Base-by-base conservation (phyloP, 2,329 filamentous ascomycete genomes). In the Alternaria triticina region DNA sequence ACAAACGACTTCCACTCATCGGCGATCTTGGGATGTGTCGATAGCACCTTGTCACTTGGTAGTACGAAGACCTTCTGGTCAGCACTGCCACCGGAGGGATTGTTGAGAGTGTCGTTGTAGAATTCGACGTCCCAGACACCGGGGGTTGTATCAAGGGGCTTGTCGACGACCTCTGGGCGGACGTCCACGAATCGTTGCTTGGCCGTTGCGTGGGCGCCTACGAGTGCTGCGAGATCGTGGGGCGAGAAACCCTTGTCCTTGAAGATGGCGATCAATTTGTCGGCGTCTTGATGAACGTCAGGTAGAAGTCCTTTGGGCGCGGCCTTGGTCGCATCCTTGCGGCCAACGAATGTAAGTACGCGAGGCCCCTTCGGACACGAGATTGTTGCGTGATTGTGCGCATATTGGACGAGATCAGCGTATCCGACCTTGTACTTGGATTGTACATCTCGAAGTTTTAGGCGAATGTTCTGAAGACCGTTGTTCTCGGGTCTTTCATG, bases 401-500 rank as follows among this genome's bases (percentile, higher is more conserved):
- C 84, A 54, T 86, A 83, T 70, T 87, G 84, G 44, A 86, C 83
- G 20, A 88, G 76, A 72, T 88, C 86, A 17, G 86, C 86, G 66
- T 85, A 84, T 11, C 81, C 78, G n/a, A 86, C 80, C 15, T 78
- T 74, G 62, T 82, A 83, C 59, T 81, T 78, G 20, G 69, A 62
- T 56, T 81, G 81, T 68, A 85, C 80, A 2, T 65, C 61, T 40
- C 76, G 72, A 4, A 83, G 79, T 23, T 80, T 71, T 4, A 61
- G 63, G 6, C 80, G 81, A 44, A 85, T 83, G 8, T 70, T 74
- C 59, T 80, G 72, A 5, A 88, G 77, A 0, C 85, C 85, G n/a
- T 71, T 76, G 73, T 88, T 80, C 43, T 81, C 79, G 1, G 66
- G 33, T 4, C 81, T 73, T 11, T 68, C 61, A 20, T 79, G 71